Percentiles rank a stretch among this genome's conserved stretches.
Evolutionary conservation across 1,284 basidiomycete species (phyloP).

Genomic region (Gymnopus androsaceus): DNA sequence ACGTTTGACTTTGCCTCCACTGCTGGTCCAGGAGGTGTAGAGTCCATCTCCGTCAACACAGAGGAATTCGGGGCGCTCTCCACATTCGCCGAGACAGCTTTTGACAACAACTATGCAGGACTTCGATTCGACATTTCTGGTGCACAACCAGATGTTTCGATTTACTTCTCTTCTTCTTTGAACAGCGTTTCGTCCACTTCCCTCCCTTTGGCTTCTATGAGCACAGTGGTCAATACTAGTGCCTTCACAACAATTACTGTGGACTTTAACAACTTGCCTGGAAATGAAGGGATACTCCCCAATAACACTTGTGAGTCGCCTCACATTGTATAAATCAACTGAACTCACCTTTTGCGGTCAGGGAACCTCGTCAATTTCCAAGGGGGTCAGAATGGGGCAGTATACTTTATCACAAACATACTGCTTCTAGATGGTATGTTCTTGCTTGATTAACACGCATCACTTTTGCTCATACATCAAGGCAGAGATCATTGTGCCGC

Average conservation of each 20-base stretch:
- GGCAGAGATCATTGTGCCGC: slow-evolving; percentile 41
- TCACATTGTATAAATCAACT: not conserved
- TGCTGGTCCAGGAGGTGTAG: slow-evolving; percentile 41
- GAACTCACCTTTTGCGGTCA: slow-evolving; percentile 35
- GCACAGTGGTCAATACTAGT: slow-evolving; percentile 34
- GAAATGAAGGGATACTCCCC: slow-evolving; percentile 30
- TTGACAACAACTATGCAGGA: slow-evolving; percentile 40
- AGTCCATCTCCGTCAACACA: slow-evolving; percentile 45
- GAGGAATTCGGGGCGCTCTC: slow-evolving; percentile 45
- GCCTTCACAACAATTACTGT: slow-evolving; percentile 44
- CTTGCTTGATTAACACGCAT: not conserved
- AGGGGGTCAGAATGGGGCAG: slow-evolving; percentile 44
- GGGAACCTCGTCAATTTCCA: slow-evolving; percentile 54
- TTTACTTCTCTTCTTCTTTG: slow-evolving; percentile 38
- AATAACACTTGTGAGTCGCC: slow-evolving; percentile 29
- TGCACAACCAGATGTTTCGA: slow-evolving; percentile 39
- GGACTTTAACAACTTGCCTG: slow-evolving; percentile 46
- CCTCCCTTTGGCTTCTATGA: slow-evolving; percentile 43
- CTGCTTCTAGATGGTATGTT: not conserved
- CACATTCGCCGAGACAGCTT: slow-evolving; percentile 40
- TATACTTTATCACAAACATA: slow-evolving; percentile 2
- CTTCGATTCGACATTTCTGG: slow-evolving; percentile 51
- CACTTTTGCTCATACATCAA: not conserved
- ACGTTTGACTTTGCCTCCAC: slow-evolving; percentile 47
- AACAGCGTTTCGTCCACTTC: slow-evolving; percentile 36